These are phyloP conservation scores for Pythium diclinum DNA, from an alignment of 352 stramenopile genomes.

Conservation along the genomic window DNA sequence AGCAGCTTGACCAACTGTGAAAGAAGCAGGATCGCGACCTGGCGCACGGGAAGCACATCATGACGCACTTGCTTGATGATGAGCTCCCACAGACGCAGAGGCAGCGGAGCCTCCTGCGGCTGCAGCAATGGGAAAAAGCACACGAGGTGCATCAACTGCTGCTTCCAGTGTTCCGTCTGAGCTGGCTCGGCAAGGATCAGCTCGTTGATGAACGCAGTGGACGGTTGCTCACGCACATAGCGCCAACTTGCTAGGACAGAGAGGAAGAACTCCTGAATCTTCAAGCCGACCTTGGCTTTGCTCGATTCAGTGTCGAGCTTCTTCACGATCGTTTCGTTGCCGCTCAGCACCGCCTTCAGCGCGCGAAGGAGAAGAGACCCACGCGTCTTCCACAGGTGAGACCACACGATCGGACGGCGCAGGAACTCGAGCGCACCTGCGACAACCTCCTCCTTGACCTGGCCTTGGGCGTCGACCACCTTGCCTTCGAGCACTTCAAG, in stretches of 20 bases:
- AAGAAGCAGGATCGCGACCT: slow-evolving; percentile 51
- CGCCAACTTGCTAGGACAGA: slow-evolving; percentile 50
- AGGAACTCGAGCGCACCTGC: slow-evolving; percentile 39
- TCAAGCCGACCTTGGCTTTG: slow-evolving; percentile 54
- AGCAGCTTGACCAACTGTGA: slow-evolving; percentile 48
- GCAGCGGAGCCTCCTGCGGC: slow-evolving; percentile 36
- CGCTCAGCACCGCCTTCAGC: slow-evolving; percentile 44
- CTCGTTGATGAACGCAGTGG: slow-evolving; percentile 28
- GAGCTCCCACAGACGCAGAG: slow-evolving; percentile 46
- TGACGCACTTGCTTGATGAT: slow-evolving; percentile 47
- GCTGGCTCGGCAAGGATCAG: slow-evolving; percentile 41
- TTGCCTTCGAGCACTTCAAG: slow-evolving; percentile 48
- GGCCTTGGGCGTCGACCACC: slow-evolving; percentile 18
- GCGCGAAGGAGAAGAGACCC: slow-evolving; percentile 37
- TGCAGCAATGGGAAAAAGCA: slow-evolving; percentile 65
- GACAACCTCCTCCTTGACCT: slow-evolving; percentile 42
- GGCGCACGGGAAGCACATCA: slow-evolving; percentile 64
- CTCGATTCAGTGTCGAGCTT: slow-evolving; percentile 48
- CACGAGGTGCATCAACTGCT: slow-evolving; percentile 73
- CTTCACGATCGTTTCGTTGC: slow-evolving; percentile 47
- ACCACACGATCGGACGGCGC: slow-evolving; percentile 35
- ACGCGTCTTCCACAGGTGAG: slow-evolving; percentile 49
- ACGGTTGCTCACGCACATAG: slow-evolving; percentile 32
- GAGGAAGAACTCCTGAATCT: slow-evolving; percentile 55
- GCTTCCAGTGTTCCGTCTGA: slow-evolving; percentile 63